Conservation (phyloP, 768 basidiomycete species). For the Kwoniella sp. region DNA sequence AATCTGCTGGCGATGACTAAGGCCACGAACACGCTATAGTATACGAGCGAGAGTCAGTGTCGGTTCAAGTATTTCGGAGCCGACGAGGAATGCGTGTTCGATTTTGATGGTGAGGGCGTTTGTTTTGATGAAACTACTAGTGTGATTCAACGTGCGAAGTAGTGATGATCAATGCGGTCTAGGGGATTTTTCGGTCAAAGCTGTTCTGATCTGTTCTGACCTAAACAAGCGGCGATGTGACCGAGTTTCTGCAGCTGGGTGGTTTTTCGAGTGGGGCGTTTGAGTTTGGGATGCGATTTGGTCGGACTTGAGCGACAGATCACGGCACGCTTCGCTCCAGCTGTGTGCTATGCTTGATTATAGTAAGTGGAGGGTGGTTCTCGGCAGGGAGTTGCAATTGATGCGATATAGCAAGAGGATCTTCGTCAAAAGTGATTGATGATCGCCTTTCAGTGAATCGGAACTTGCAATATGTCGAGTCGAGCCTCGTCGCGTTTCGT, state of each 20-base stretch:
- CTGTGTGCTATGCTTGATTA: too few species aligned
- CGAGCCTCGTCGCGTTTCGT: too few species aligned
- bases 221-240: not conserved
- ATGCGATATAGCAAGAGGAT: too few species aligned
- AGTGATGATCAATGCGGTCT: not conserved
- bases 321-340: not conserved
- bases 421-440: too few species aligned
- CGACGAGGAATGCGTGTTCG: not conserved
- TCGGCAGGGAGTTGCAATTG: too few species aligned
- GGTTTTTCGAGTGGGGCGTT: not conserved
- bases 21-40: too few species aligned
- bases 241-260: not conserved
- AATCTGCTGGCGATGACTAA: too few species aligned
- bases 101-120: not conserved
- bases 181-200: not conserved
- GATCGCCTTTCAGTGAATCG: not conserved
- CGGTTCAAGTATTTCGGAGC: not conserved
- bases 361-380: too few species aligned
- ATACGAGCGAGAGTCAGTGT: not conserved
- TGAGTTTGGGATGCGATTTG: not conserved
- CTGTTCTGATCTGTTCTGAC: too few species aligned
- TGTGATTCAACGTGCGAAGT: too few species aligned
- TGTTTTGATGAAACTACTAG: not conserved
- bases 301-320: not conserved
- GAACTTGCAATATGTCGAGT: too few species aligned